Conservation (phyloP, 1,284 basidiomycete genomes). For the Bjerkandera adusta region DNA sequence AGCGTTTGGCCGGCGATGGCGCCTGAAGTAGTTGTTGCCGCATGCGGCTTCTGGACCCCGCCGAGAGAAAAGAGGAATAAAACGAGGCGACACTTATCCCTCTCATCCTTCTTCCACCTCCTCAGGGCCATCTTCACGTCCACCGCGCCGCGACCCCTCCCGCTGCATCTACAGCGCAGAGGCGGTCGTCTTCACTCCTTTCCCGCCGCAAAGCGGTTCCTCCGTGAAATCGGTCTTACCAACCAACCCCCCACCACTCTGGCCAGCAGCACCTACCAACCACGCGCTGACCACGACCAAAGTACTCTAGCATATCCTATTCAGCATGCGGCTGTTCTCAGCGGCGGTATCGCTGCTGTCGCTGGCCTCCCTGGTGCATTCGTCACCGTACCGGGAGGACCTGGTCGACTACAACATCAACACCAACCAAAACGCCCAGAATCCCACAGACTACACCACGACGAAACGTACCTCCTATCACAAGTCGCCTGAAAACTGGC, state of each 20-base stretch:
- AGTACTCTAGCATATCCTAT: slow-evolving; percentile 4
- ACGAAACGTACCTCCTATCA: slow-evolving; percentile 68
- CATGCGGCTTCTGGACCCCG: slow-evolving; percentile 23
- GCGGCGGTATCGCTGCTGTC: slow-evolving; percentile 30
- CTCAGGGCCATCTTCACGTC: slow-evolving; percentile 20
- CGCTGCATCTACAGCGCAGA: slow-evolving; percentile 13
- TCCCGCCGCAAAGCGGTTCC: slow-evolving; percentile 16
- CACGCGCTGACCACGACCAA: slow-evolving; percentile 5
- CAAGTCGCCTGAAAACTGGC: slow-evolving; percentile 84
- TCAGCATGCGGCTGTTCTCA: slow-evolving; percentile 31
- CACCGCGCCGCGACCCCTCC: slow-evolving; percentile 19
- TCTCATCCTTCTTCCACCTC: slow-evolving; percentile 21
- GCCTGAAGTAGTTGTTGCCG: slow-evolving; percentile 14
- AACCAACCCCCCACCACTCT: slow-evolving; percentile 3
- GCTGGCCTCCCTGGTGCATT: slow-evolving; percentile 28
- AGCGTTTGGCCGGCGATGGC: slow-evolving; percentile 1
- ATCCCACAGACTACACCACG: slow-evolving; percentile 68
- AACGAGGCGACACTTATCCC: slow-evolving; percentile 23
- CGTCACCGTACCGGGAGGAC: slow-evolving; percentile 75
- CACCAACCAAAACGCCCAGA: slow-evolving; percentile 71
- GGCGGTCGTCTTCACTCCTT: slow-evolving; percentile 21
- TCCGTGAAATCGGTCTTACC: slow-evolving; percentile 9
- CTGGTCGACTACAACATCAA: slow-evolving; percentile 85
- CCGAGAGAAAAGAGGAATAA: slow-evolving; percentile 26
- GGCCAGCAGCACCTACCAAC: slow-evolving; percentile 8